A percentile compares a stretch with the other conserved stretches of the same genome.
Evolutionary conservation across 257 asterid species (phyloP).

Genomic region (Solanum chmielewskii): DNA sequence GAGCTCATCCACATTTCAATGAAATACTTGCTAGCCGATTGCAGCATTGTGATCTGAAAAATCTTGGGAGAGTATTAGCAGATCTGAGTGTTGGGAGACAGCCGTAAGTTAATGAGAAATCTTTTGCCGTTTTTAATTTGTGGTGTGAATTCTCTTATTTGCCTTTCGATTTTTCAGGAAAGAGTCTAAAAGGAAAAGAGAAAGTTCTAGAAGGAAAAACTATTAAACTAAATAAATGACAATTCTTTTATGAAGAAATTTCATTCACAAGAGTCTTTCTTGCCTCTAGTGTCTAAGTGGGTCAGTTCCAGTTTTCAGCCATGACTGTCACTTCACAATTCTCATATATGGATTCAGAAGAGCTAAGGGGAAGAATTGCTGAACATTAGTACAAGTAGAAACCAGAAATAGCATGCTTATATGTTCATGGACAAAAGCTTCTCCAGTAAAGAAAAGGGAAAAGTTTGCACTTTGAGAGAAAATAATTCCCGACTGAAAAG

Average conservation of each 20-base stretch:
- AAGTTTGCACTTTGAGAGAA: background rate
- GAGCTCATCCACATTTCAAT: conserved; percentile 67
- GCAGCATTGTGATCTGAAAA: conserved; percentile 57
- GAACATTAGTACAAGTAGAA: background rate
- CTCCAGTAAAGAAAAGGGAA: background rate
- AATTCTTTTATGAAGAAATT: background rate
- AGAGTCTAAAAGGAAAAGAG: background rate
- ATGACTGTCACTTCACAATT: background rate
- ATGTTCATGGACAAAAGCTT: background rate
- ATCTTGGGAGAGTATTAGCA: conserved; percentile 57
- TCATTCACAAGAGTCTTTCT: background rate
- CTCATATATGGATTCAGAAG: background rate
- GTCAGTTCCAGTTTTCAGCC: background rate
- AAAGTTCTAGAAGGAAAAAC: background rate
- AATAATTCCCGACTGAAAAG: background rate
- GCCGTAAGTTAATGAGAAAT: conserved; percentile 43
- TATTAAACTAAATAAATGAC: background rate
- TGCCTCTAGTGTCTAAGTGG: background rate
- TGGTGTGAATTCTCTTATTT: background rate
- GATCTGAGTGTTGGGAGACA: conserved; percentile 87
- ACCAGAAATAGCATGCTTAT: background rate
- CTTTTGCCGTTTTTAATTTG: background rate
- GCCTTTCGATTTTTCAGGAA: background rate
- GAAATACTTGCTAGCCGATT: conserved; percentile 33
- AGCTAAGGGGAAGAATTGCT: background rate